Conservation (phyloP, 805 yeast species). For the Huiozyma naganishii region DNA sequence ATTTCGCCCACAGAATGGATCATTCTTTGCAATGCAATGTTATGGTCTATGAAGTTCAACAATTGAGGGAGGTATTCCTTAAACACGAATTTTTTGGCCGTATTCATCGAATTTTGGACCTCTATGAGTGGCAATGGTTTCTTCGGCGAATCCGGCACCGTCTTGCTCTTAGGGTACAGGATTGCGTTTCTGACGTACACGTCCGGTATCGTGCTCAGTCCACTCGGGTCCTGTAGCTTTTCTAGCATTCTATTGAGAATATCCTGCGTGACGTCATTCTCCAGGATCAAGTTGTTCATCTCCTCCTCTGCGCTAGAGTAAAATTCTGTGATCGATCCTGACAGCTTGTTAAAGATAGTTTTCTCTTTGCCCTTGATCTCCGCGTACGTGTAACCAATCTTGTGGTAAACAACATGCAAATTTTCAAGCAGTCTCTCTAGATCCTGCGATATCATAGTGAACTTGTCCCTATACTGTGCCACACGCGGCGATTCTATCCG, state of each 20-base stretch:
- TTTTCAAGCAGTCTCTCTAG: conserved; percentile 28
- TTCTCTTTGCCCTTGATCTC: conserved; percentile 41
- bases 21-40: conserved; percentile 12
- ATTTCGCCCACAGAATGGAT: conserved; percentile 7
- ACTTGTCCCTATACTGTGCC: conserved; percentile 21
- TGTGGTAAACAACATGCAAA: conserved; percentile 37
- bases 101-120: conserved; percentile 23
- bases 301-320: conserved; percentile 30
- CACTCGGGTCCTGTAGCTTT: conserved; percentile 29
- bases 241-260: conserved; percentile 25
- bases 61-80: conserved; percentile 25
- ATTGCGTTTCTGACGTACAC: conserved; percentile 32
- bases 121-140: conserved; percentile 28
- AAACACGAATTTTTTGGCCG: conserved; percentile 26
- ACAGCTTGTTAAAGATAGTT: conserved; percentile 38
- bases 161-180: conserved; percentile 12
- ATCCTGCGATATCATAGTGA: conserved; percentile 23
- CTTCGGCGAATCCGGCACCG: conserved; percentile 24
- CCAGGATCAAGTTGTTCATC: conserved; percentile 22
- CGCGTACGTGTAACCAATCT: conserved; percentile 43
- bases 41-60: conserved; percentile 14
- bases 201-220: conserved; percentile 32
- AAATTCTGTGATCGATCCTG: conserved; percentile 38
- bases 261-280: conserved; percentile 21
- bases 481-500: conserved; percentile 2